phyloP scores from a whole-genome alignment of 2,329 filamentous ascomycete species.

The Leptographium procerum region DNA sequence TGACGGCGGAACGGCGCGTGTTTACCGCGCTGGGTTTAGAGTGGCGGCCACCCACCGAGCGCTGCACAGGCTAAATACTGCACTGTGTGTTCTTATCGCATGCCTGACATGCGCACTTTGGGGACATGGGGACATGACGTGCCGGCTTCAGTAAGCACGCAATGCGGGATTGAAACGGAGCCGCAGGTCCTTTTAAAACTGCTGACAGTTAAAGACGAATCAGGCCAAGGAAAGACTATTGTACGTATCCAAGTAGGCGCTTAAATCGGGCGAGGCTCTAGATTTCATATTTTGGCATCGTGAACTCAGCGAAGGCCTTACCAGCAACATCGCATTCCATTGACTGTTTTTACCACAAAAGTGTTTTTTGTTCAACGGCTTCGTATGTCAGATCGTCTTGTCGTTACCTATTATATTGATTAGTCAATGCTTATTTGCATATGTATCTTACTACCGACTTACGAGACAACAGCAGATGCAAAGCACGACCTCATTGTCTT shows the following conservation, averaged over 20 bases:
- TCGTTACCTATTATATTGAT: neutral
- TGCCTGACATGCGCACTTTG: neutral
- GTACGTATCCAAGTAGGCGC: neutral
- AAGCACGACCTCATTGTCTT: neutral
- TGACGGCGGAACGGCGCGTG: slow-evolving; percentile 67
- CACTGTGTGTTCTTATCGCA: neutral
- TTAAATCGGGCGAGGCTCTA: neutral
- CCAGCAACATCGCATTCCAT: neutral
- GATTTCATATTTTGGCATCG: neutral
- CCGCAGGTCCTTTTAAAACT: neutral
- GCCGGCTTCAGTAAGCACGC: neutral
- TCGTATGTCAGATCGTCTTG: neutral
- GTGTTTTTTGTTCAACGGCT: too few relatives aligned
- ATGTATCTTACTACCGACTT: neutral
- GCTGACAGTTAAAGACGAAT: neutral
- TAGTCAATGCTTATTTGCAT: neutral
- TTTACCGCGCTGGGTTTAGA: slow-evolving; percentile 65
- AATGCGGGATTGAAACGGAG: neutral
- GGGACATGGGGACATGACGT: neutral
- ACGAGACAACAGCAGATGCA: neutral
- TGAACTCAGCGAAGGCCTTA: neutral
- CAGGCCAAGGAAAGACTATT: neutral
- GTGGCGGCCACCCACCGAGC: slow-evolving; percentile 54
- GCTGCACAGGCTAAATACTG: slow-evolving; percentile 51
- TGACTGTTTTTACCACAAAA: too few relatives aligned